phyloP scores from a whole-genome alignment of 768 basidiomycete species.

The Suillus ampliporus region DNA sequence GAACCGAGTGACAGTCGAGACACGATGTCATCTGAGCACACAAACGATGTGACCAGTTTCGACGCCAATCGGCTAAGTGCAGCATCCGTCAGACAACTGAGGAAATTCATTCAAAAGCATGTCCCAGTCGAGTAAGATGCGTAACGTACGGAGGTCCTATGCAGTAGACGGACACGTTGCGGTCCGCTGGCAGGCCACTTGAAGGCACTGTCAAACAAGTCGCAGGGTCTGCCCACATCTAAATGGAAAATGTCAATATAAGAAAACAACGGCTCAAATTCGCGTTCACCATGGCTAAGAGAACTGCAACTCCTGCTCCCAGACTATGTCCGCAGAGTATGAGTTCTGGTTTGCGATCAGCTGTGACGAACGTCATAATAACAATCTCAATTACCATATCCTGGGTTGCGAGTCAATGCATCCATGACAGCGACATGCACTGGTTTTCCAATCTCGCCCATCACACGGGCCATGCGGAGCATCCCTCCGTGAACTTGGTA shows the following conservation, averaged over 20 bases:
- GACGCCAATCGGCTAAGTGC: conserved; percentile 63
- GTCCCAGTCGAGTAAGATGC: not conserved
- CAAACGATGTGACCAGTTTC: conserved; percentile 74
- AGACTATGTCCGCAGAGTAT: conserved; percentile 85
- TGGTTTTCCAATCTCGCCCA: conserved; percentile 79
- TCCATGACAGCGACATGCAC: conserved; percentile 77
- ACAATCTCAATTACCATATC: conserved; percentile 56
- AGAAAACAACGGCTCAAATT: not conserved
- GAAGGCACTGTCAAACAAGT: conserved; percentile 72
- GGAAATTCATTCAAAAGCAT: not conserved
- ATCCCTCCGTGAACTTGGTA: conserved; percentile 85
- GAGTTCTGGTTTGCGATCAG: conserved; percentile 51
- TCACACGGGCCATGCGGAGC: conserved; percentile 75
- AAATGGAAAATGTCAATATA: conserved; percentile 7
- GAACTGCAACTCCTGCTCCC: conserved; percentile 79
- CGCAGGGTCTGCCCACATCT: conserved; percentile 88
- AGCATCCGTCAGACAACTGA: conserved; percentile 66
- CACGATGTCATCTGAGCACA: conserved; percentile 84
- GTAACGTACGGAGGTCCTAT: conserved; percentile 76
- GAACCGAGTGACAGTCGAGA: conserved; percentile 79
- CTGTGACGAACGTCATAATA: not conserved
- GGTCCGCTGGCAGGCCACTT: conserved; percentile 70
- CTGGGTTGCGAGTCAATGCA: conserved; percentile 70
- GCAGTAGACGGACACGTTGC: conserved; percentile 75
- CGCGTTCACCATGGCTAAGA: conserved; percentile 69